phyloP scores from a whole-genome alignment of 2,329 filamentous ascomycete species.

The Spiromastix sp. region DNA sequence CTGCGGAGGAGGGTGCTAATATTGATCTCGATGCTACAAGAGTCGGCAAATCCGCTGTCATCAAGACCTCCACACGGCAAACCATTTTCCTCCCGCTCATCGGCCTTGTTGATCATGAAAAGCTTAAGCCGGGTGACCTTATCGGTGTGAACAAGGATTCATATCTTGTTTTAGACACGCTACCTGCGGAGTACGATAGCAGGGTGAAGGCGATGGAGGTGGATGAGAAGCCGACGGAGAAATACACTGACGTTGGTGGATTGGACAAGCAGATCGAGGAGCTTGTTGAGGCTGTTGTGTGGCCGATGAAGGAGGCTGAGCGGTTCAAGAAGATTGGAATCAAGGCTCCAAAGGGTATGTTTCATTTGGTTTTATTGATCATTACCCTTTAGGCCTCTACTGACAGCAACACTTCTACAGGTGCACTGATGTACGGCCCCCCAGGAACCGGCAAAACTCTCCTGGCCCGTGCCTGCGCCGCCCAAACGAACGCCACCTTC shows the following conservation, averaged over 20 bases:
- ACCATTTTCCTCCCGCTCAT: slow-evolving; percentile 98
- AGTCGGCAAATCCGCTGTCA: slow-evolving; percentile 95
- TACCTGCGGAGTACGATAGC: slow-evolving; percentile 96
- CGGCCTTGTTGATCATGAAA: slow-evolving; percentile 89
- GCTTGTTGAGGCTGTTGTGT: slow-evolving; percentile 94
- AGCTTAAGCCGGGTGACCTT: slow-evolving; percentile 87
- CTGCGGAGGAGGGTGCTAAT: slow-evolving; percentile 94
- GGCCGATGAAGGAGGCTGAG: slow-evolving; percentile 99
- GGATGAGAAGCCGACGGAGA: slow-evolving; percentile 98
- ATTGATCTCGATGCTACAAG: slow-evolving; percentile 95
- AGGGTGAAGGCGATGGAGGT: slow-evolving; percentile 99
- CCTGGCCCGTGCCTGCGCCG: slow-evolving; percentile 87
- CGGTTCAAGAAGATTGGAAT: slow-evolving; percentile 99
- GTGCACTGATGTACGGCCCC: slow-evolving; percentile 89
- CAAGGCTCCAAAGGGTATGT: slow-evolving; percentile 92
- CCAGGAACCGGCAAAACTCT: slow-evolving; percentile 41
- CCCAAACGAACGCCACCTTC: slow-evolving; percentile 97
- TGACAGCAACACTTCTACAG: slow-evolving; percentile 35
- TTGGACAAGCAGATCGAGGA: slow-evolving; percentile 99
- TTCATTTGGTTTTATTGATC: slow-evolving; percentile 7
- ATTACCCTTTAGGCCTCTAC: slow-evolving; percentile 1
- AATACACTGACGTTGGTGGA: slow-evolving; percentile 96
- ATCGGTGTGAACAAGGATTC: slow-evolving; percentile 99
- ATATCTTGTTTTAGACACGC: slow-evolving; percentile 90
- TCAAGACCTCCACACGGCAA: slow-evolving; percentile 97